phyloP scores from a whole-genome alignment of 768 basidiomycete genomes.

The Russula abietina region DNA sequence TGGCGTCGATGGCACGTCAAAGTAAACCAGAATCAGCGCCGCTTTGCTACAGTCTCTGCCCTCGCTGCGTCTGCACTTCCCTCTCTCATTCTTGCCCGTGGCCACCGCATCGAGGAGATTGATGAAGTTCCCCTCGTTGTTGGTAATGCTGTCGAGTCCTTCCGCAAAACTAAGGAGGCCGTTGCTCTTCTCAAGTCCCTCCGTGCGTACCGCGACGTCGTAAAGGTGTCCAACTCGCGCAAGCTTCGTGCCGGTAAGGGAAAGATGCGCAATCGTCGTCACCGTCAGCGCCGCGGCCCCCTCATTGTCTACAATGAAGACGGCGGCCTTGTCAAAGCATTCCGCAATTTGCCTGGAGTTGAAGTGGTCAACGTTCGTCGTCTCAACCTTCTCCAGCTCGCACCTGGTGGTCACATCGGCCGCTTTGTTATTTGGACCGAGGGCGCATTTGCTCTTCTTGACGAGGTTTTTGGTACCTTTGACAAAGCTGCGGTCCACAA shows the following conservation, averaged over 20 bases:
- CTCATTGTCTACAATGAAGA: conserved; percentile 97
- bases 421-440: conserved; percentile 99
- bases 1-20: conserved; percentile 99
- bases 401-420: conserved; percentile 98
- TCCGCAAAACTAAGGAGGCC: conserved; percentile 96
- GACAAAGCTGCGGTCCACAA: conserved; percentile 82
- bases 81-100: conserved; percentile 96
- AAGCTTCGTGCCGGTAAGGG: conserved; percentile 97
- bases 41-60: conserved; percentile 96
- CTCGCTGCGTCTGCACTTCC: conserved; percentile 96
- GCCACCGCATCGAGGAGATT: conserved; percentile 96
- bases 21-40: conserved; percentile 98
- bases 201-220: conserved; percentile 84
- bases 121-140: conserved; percentile 95
- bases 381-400: conserved; percentile 97
- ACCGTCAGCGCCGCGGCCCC: conserved; percentile 95
- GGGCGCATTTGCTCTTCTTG: conserved; percentile 85
- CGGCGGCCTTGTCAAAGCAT: conserved; percentile 94
- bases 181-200: conserved; percentile 87
- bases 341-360: conserved; percentile 98
- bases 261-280: conserved; percentile 93
- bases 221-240: conserved; percentile 96
- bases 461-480: conserved; percentile 92
- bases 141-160: conserved; percentile 68
- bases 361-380: conserved; percentile 92